Base-by-base conservation (phyloP, 257 asterid species). In the Cordia subcordata region DNA sequence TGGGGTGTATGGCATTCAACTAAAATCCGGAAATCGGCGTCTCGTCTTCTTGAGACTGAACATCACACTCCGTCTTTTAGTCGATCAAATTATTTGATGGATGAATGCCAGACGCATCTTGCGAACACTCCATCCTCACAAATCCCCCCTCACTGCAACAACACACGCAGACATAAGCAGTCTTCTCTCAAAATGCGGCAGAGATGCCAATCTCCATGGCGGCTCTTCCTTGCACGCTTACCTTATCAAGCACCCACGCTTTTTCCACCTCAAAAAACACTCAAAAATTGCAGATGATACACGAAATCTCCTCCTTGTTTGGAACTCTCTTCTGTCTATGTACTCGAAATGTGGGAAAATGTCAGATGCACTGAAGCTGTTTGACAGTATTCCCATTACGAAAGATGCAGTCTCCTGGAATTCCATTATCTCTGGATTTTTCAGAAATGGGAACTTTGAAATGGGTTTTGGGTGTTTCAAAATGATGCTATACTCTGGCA, bases 401-500 rank as follows among this genome's bases (percentile, higher is more conserved):
- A 88, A 62, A 68, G 97, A 88, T 61, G 78, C 85, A 8, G 80
- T 88, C 16, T 81, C 97, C 0, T 86, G 99, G 95, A 92, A 92
- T 75, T 78, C 99, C 0, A 77, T 92, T 32, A 71, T 89, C 64
- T 86, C 96, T 15, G 97, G 94, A 58, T 81, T 82, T 65, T 42
- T 86, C 65, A 83, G 50, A 64, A 70, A 45, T 10, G 81, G 84
- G 63, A 33, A 72, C 11, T 62, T 79, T 44, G 27, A 62, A 15
- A 32, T 37, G 49, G 99, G 99, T 17, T 75, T 82, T 60, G 60
- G 66, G 70, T 78, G 70, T 50, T 88, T 88, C 68, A 81, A 76
- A 44, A 62, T 54, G 49, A 63, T 92, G 82, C 20, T 83, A 33
- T 59, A 27, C 35, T 27, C 35, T 27, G 35, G 35, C 4, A 27